These are phyloP conservation scores for Boletus edulis DNA, from an alignment of 768 basidiomycete genomes.

Conservation along the genomic window DNA sequence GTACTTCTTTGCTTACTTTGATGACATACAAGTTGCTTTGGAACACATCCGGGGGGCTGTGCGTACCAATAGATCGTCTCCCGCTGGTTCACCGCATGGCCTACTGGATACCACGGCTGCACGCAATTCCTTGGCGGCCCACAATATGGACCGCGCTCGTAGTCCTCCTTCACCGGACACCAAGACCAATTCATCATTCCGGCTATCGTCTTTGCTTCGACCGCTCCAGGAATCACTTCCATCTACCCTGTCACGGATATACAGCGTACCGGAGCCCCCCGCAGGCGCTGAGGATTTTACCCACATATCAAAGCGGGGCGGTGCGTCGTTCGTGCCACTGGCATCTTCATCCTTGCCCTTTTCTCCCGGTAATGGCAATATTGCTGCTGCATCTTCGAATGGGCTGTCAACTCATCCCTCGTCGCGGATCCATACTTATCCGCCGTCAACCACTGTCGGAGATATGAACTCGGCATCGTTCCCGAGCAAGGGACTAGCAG, in stretches of 20 bases:
- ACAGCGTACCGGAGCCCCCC: conserved; percentile 32
- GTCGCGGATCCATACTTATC: conserved; percentile 69
- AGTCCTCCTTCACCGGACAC: conserved; percentile 35
- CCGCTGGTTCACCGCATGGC: conserved; percentile 19
- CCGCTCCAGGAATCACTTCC: conserved; percentile 62
- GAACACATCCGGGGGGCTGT: conserved; percentile 81
- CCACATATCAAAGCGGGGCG: conserved; percentile 57
- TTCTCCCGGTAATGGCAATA: conserved; percentile 13
- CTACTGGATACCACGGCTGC: conserved; percentile 62
- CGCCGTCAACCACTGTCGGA: conserved; percentile 61
- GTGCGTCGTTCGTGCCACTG: conserved; percentile 59
- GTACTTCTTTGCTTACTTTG: conserved; percentile 95
- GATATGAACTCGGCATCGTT: conserved; percentile 37
- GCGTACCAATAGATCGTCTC: conserved; percentile 45
- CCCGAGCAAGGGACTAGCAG: conserved; percentile 43
- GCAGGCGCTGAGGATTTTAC: conserved; percentile 63
- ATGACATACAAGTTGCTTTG: conserved; percentile 71
- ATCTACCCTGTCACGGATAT: conserved; percentile 34
- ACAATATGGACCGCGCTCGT: conserved; percentile 39
- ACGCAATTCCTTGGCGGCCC: conserved; percentile 28
- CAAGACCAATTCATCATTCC: conserved; percentile 48
- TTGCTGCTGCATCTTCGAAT: conserved; percentile 4
- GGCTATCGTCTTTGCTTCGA: conserved; percentile 61
- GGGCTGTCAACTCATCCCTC: conserved; percentile 26
- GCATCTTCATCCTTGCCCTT: conserved; percentile 39